Evolutionary conservation across 108 stramenopile species (phyloP), one percentile per base, ranked within the genome.

Genomic region (Epipyxis sp.): DNA sequence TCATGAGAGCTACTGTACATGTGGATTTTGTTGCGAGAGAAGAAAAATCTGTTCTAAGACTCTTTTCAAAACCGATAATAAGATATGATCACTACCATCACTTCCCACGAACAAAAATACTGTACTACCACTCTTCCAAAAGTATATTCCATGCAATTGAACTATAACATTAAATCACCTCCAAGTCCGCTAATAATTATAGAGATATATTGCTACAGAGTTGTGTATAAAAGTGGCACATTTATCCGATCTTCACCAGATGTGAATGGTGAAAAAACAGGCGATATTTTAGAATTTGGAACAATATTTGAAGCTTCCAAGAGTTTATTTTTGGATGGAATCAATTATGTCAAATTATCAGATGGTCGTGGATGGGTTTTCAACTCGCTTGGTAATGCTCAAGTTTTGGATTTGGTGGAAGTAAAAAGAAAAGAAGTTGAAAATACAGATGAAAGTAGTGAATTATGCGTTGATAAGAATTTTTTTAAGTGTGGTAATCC

Each of bases 231-330:
- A 25, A 20, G 16, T 25, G 54, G 54, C 16, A 25, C 25, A 16
- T 57, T 25, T 20, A 57, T 57, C 54, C 54, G 54, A 57, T 16
- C 25, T 16, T 57, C 54, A 20, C 54, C 54, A 57, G 54, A 16
- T 20, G 25, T 57, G 16, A 25, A 57, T 20, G 54, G 20, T 20
- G 54, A 57, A 25, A 57, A 57, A 57, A 57, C 54, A 25, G 54
- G 54, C 54, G 54, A 57, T 20, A 57, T 57, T 57, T 25, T 57
- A 20, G 20, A 16, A 16, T 57, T 16, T 25, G 54, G 54, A 57
- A 57, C 54, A 57, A 57, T 57, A 57, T 20, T 57, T 57, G 54
- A 57, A 57, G 16, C 54, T 20, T 20, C 54, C 54, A 57, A 57
- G 25, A 57, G 54, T 57, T 20, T 57, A 57, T 20, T 57, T 20